Percentiles rank a stretch among this genome's conserved stretches.
phyloP scores from a whole-genome alignment of 352 stramenopile species.

The Globisporangium recalcitrans region DNA sequence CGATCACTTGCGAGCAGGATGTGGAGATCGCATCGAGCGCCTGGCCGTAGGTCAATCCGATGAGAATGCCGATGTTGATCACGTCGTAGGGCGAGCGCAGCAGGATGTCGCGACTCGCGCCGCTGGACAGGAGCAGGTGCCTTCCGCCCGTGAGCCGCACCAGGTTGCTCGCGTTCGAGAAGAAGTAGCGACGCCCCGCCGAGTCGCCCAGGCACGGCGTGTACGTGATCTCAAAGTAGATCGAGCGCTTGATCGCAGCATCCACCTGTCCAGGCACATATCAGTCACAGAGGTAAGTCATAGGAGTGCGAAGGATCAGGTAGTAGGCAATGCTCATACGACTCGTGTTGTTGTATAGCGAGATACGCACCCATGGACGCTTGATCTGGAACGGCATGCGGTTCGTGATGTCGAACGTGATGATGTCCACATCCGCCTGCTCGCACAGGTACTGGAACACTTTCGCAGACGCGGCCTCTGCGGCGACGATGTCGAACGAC shows the following conservation, averaged over 20 bases:
- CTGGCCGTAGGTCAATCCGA: constrained; percentile 66
- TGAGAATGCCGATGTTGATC: constrained; percentile 70
- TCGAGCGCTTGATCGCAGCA: constrained; percentile 57
- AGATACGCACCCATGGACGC: constrained; percentile 59
- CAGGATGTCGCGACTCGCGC: constrained; percentile 66
- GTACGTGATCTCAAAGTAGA: constrained; percentile 84
- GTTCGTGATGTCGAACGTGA: constrained; percentile 80
- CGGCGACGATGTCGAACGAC: constrained; percentile 74
- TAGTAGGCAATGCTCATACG: not conserved
- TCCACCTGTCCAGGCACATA: constrained; percentile 37
- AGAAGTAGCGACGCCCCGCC: constrained; percentile 76
- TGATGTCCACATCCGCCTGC: constrained; percentile 69
- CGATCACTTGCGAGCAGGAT: constrained; percentile 47
- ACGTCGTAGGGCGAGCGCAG: constrained; percentile 79
- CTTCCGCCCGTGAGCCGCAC: constrained; percentile 64
- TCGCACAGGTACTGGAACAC: constrained; percentile 86
- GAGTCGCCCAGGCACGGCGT: constrained; percentile 70
- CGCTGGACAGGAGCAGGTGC: constrained; percentile 70
- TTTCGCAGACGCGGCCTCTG: constrained; percentile 50
- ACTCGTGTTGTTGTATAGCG: not conserved
- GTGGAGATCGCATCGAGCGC: constrained; percentile 62
- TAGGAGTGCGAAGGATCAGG: no score
- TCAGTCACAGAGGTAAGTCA: not conserved
- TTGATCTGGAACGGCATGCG: constrained; percentile 77
- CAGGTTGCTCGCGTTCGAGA: constrained; percentile 78